These are phyloP conservation scores for Adansonia madagascariensis DNA, from an alignment of 441 rosid genomes.

Conservation along the genomic window DNA sequence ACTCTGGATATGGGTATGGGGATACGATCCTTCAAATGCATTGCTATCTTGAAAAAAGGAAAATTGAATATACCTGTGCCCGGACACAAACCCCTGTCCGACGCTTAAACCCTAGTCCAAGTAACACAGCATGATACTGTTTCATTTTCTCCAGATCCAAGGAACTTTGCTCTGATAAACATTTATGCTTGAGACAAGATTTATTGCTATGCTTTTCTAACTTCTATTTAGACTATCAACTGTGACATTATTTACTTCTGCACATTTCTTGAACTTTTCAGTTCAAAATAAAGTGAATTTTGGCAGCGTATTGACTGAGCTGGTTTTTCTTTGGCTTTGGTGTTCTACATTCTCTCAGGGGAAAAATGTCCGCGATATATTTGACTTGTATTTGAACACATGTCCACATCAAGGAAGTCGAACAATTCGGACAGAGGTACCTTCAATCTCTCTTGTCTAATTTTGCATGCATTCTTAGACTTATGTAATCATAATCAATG, in stretches of 20 bases:
- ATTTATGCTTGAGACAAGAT: background rate
- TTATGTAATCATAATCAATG: background rate
- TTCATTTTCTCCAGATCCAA: background rate
- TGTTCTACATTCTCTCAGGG: slow-evolving; percentile 46
- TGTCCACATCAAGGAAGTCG: slow-evolving; percentile 97
- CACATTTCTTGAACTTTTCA: background rate
- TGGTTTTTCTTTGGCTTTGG: background rate
- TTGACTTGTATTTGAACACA: slow-evolving; percentile 77
- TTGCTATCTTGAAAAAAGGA: no score
- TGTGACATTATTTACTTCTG: background rate
- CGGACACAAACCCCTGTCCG: no score
- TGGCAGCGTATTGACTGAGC: background rate
- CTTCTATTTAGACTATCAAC: background rate
- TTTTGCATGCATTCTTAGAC: background rate
- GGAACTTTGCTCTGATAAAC: background rate
- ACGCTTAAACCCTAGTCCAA: no score
- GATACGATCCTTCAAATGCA: no score
- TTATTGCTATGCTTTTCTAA: background rate
- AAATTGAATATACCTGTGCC: no score
- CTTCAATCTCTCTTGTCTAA: slow-evolving; percentile 14
- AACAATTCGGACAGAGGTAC: slow-evolving; percentile 95
- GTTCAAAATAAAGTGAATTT: background rate
- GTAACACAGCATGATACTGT: background rate
- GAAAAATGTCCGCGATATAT: slow-evolving; percentile 61
- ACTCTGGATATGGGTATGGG: no score